Evolutionary conservation across 805 yeast genomes (phyloP), one percentile per base, ranked within the genome.

Genomic region (Kodamaea neixiangensis): DNA sequence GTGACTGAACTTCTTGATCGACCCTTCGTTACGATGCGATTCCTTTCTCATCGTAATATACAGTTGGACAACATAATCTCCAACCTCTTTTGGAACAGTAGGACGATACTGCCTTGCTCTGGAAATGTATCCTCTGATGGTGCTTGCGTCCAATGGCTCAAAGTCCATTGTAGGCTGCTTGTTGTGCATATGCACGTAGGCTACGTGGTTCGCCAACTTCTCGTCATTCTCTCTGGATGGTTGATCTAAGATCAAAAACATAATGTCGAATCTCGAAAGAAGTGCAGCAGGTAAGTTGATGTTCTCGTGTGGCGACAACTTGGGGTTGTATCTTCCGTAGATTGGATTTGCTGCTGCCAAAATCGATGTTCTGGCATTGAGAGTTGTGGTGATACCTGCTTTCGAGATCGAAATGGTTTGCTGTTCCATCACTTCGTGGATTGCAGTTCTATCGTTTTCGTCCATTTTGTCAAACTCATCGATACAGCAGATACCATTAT

Each of bases 391-490:
- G 60, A 94, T 94, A 58, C 99, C 99, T 3, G 99, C 99, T 70
- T 94, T 94, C 40, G 97, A 89, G 52, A 94, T 94, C 18, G 97
- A 89, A 52, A 94, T 94, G 1, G 99, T 94, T 71, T 94, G 99
- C 69, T 94, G 99, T 73, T 94, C 99, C 99, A 94, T 94, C 31
- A 94, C 99, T 76, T 93, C 99, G 71, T 93, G 98, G 64, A 94
- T 94, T 1, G 98, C 98, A 0, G 98, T 94, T 64, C 99, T 80
- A 71, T 94, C 99, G 55, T 80, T 72, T 68, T 94, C 99, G 67
- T 93, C 97, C 99, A 94, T 94, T 75, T 94, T 94, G 71, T 94
- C 99, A 64, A 94, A 94, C 76, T 94, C 99, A 80, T 94, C 99
- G 65, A 94, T 94, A 69, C 99, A 94, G 74, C 98, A 94, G 55